These are phyloP conservation scores for Clarireedia homoeocarpa DNA, from an alignment of 2,329 filamentous ascomycete genomes.

Conservation along the genomic window DNA sequence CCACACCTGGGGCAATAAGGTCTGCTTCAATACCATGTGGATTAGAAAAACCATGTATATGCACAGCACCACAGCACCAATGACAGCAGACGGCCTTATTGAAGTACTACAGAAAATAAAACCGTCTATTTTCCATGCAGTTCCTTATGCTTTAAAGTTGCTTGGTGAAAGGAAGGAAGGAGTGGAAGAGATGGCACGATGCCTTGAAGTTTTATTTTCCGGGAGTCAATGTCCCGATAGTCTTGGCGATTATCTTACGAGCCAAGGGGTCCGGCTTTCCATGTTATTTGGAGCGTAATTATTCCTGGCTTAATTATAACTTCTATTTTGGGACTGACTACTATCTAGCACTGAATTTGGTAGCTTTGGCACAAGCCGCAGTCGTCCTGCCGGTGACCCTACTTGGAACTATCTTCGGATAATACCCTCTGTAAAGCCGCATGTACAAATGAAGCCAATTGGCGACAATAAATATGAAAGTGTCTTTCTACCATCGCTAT, in stretches of 20 bases:
- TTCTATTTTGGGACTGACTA: background rate
- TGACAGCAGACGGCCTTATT: constrained; percentile 41
- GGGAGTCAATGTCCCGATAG: constrained; percentile 52
- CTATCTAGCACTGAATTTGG: constrained; percentile 45
- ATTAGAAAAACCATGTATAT: constrained; percentile 42
- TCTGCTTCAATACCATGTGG: constrained; percentile 44
- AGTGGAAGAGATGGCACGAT: constrained; percentile 36
- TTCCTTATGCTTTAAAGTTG: constrained; percentile 53
- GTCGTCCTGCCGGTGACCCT: constrained; percentile 38
- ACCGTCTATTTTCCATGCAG: constrained; percentile 31
- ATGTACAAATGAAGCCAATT: constrained; percentile 20
- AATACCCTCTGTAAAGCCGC: constrained; percentile 5
- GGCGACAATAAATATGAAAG: constrained; percentile 24
- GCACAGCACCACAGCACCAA: constrained; percentile 45
- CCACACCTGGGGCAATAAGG: constrained; percentile 50
- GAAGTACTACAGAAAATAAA: constrained; percentile 34
- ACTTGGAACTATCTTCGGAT: constrained; percentile 51
- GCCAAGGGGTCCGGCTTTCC: constrained; percentile 44
- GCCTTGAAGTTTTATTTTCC: constrained; percentile 46
- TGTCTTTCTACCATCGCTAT: constrained; percentile 31
- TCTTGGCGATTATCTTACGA: constrained; percentile 44
- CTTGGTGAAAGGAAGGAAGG: constrained; percentile 50
- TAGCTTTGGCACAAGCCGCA: constrained; percentile 41
- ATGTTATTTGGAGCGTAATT: constrained; percentile 41
- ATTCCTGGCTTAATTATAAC: background rate